Base-by-base conservation (phyloP, 768 basidiomycete genomes). In the Rhodotorula babjevae region DNA sequence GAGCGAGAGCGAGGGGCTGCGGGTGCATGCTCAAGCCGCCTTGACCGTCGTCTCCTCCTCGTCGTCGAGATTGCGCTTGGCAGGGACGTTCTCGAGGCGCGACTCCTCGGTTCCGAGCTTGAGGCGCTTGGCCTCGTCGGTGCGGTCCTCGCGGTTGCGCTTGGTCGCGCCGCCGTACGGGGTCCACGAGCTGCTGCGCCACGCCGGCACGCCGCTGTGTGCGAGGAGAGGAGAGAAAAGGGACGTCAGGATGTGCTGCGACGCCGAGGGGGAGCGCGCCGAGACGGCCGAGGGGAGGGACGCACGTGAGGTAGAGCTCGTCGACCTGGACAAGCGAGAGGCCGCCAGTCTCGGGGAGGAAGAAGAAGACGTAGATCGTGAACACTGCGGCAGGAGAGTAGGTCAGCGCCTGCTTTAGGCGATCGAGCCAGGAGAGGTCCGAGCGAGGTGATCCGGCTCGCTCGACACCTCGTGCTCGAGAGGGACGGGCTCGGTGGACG, bases 331-430 rank as follows among this genome's bases (percentile, higher is more conserved):
- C 62, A 42, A 71, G 61, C 23, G 64, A 71, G 23, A 62, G 58
- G 8, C 69, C 62, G 44, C 62, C 56, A 33, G 74, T 75, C 61
- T 75, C 73, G 16, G 73, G 73, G 46, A 75, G 49, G 61, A 72
- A 72, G 62, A 72, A 69, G 61, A 69, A 69, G 11, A 67, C 65
- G 40, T 67, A 64, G 11, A 31, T 19, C 5, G 71, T 67, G 61
- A 75, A 71, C 36, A 72, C 47, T 49, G 47, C 21, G 8, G 19
- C 3, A 49, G 47, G 15, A 23, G 18, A 23, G 47, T 1, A 2
- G 3, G 47, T 49, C 47, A 49, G 47, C 8, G 36, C 36, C 4
- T 36, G 36, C 44, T 5, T 11, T 2, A 46, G 44, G 6, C 12
- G 47, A 49, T 3, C 47, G 47, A 23, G 8, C 2, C 8, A 7